phyloP scores from a whole-genome alignment of 352 stramenopile genomes.

The Globisporangium barbulae region DNA sequence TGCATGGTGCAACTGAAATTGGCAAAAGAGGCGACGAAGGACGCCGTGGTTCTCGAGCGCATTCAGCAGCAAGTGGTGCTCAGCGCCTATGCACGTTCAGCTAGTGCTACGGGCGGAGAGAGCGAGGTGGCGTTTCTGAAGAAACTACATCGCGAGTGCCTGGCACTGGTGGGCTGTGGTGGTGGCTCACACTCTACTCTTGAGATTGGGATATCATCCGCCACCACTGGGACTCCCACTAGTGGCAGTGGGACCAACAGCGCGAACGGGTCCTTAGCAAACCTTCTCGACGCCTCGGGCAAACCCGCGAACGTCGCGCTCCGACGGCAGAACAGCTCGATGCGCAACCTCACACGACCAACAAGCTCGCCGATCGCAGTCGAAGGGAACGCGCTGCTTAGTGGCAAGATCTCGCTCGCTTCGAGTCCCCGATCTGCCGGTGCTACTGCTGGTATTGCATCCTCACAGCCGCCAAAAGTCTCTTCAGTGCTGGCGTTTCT shows the following conservation, averaged over 20 bases:
- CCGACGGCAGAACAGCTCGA: not conserved
- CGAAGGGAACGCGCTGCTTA: not conserved
- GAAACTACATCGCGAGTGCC: slow-evolving; percentile 9
- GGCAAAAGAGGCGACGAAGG: not conserved
- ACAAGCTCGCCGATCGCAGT: slow-evolving; percentile 5
- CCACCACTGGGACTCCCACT: no score
- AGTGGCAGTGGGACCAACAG: not conserved
- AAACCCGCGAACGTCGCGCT: not conserved
- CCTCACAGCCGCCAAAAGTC: not conserved
- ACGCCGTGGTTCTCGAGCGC: slow-evolving; percentile 1
- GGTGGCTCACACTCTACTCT: not conserved
- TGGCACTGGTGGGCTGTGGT: not conserved
- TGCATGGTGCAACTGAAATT: not conserved
- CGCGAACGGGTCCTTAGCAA: not conserved
- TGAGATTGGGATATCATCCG: not conserved
- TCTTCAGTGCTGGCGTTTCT: slow-evolving; percentile 2
- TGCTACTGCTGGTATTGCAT: not conserved
- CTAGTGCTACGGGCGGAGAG: not conserved
- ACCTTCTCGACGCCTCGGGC: not conserved
- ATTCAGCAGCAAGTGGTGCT: slow-evolving; percentile 11
- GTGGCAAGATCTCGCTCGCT: not conserved
- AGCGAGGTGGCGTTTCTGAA: not conserved
- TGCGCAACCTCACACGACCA: not conserved
- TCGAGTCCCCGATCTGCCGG: not conserved
- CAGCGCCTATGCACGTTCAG: slow-evolving; percentile 1